Conservation (phyloP, 1,284 basidiomycete species). For the Thelephora terrestris region DNA sequence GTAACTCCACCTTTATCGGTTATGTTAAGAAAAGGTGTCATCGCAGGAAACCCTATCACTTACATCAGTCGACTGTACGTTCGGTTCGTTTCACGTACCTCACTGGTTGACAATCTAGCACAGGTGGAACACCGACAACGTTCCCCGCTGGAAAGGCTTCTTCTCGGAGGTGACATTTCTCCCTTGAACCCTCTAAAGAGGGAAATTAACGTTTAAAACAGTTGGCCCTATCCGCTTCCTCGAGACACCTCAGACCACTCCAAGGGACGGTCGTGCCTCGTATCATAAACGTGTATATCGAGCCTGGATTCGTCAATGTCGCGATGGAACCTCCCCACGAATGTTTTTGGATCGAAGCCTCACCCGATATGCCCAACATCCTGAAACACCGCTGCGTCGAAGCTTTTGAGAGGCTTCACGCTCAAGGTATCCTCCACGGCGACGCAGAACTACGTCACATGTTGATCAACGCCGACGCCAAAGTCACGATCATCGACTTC, state of each 20-base stretch:
- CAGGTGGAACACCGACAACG: constrained; percentile 29
- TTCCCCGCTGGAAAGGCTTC: constrained; percentile 30
- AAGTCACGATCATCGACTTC: constrained; percentile 49
- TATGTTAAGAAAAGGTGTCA: neutral
- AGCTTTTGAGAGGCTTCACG: constrained; percentile 13
- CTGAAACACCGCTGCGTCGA: constrained; percentile 15
- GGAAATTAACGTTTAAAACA: constrained; percentile 7
- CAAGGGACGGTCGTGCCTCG: constrained; percentile 44
- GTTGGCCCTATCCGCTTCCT: constrained; percentile 32
- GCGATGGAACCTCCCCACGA: constrained; percentile 19
- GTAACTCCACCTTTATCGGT: neutral
- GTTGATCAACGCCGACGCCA: constrained; percentile 45
- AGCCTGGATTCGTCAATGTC: constrained; percentile 30
- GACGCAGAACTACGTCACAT: constrained; percentile 24
- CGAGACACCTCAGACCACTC: constrained; percentile 35
- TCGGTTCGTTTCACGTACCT: neutral
- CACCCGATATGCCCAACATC: constrained; percentile 14
- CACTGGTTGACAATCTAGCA: neutral
- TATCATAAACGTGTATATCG: constrained; percentile 39
- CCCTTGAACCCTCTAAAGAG: neutral
- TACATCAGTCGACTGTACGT: neutral
- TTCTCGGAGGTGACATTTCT: constrained; percentile 27
- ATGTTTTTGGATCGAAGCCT: constrained; percentile 19
- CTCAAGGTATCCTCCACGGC: constrained; percentile 13
- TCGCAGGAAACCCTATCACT: neutral